A percentile compares a stretch with the other conserved stretches of the same genome.
phyloP scores from a whole-genome alignment of 495 filamentous ascomycete genomes.

The Penicillium atrosanguineum region DNA sequence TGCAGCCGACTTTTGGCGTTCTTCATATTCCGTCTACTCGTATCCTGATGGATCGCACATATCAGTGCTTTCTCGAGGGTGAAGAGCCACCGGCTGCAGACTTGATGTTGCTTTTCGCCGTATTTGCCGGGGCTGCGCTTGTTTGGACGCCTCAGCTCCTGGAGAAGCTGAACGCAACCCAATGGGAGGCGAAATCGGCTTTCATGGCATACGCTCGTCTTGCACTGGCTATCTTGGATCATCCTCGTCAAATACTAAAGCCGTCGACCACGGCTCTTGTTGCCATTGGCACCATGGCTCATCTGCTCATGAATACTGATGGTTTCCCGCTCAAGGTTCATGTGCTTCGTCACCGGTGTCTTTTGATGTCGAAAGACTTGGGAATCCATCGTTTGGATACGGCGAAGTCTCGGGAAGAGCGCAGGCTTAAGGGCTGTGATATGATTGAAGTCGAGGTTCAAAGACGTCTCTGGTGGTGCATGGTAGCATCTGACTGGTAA shows the following conservation, averaged over 20 bases:
- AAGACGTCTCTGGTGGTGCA: slow-evolving; percentile 32
- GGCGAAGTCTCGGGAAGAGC: slow-evolving; percentile 17
- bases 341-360: slow-evolving; percentile 20
- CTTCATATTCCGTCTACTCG: slow-evolving; percentile 28
- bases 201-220: slow-evolving; percentile 20
- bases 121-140: slow-evolving; percentile 26
- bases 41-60: slow-evolving; percentile 20
- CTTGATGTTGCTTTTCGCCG: slow-evolving; percentile 21
- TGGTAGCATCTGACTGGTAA: slow-evolving; percentile 35
- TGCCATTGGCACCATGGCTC: slow-evolving; percentile 19
- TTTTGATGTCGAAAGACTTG: slow-evolving; percentile 26
- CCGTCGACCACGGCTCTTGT: slow-evolving; percentile 25
- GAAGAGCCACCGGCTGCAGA: slow-evolving; percentile 10
- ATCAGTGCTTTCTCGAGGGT: slow-evolving; percentile 19
- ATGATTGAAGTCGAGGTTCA: slow-evolving; percentile 32
- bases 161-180: slow-evolving; percentile 18
- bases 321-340: slow-evolving; percentile 20
- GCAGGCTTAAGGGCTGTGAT: slow-evolving; percentile 22
- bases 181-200: slow-evolving; percentile 17
- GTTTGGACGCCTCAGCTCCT: slow-evolving; percentile 22
- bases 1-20: slow-evolving; percentile 24
- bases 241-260: slow-evolving; percentile 11
- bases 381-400: slow-evolving; percentile 30
- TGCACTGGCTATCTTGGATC: slow-evolving; percentile 22
- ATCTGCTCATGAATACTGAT: slow-evolving; percentile 22